phyloP scores from a whole-genome alignment of 768 basidiomycete genomes.

The Suillus clintonianus region DNA sequence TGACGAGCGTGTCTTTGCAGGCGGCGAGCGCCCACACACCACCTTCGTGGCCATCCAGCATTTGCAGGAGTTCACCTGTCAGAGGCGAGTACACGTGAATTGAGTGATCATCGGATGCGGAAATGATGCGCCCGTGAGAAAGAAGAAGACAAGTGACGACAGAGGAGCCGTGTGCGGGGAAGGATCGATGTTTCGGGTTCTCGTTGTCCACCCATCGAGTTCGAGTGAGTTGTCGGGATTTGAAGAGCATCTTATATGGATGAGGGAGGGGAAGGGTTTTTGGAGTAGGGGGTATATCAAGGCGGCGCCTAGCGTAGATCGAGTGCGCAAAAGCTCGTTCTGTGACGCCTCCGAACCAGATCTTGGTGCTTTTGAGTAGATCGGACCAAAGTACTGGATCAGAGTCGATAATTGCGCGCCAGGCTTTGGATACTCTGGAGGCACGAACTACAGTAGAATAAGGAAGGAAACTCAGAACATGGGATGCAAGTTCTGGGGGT shows the following conservation, averaged over 20 bases:
- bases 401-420: conserved; percentile 90
- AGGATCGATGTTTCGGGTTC: conserved; percentile 74
- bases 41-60: conserved; percentile 89
- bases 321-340: conserved; percentile 80
- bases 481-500: conserved; percentile 90
- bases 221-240: conserved; percentile 80
- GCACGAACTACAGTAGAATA: conserved; percentile 83
- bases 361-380: conserved; percentile 76
- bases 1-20: conserved; percentile 85
- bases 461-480: conserved; percentile 83
- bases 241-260: conserved; percentile 92
- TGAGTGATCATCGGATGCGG: conserved; percentile 95
- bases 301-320: conserved; percentile 62
- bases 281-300: conserved; percentile 38
- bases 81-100: conserved; percentile 93
- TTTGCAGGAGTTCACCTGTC: conserved; percentile 72
- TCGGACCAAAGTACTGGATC: conserved; percentile 91
- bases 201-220: conserved; percentile 78
- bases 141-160: conserved; percentile 97
- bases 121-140: conserved; percentile 93
- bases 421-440: conserved; percentile 84
- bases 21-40: conserved; percentile 97
- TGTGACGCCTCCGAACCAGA: conserved; percentile 88
- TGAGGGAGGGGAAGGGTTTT: conserved; percentile 70
- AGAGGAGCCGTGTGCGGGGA: conserved; percentile 84